Conservation (phyloP, 2,329 filamentous ascomycete genomes). For the Ceratocystis cubensis region DNA sequence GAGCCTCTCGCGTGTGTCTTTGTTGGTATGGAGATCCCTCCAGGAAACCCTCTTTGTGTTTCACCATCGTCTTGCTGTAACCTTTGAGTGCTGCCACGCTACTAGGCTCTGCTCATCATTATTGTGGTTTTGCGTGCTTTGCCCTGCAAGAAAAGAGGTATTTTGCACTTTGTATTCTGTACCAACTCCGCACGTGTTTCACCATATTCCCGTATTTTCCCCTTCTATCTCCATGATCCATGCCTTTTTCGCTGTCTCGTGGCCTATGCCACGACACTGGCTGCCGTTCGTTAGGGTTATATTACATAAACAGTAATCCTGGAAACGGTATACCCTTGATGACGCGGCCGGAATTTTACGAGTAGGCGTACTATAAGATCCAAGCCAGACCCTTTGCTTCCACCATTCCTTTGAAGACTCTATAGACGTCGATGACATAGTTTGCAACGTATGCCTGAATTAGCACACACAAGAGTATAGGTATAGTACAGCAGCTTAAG, state of each 20-base stretch:
- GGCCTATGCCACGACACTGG: background rate
- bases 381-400: too few relatives aligned
- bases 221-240: background rate
- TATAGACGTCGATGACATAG: too few relatives aligned
- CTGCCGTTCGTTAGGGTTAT: background rate
- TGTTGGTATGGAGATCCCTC: background rate
- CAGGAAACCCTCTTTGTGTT: background rate
- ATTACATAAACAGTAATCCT: too few relatives aligned
- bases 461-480: too few relatives aligned
- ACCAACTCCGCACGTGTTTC: background rate
- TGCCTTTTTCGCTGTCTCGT: background rate
- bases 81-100: background rate
- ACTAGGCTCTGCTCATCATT: too few relatives aligned
- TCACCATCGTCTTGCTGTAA: conserved; percentile 1
- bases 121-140: background rate
- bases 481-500: too few relatives aligned
- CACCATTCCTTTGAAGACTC: too few relatives aligned
- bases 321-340: too few relatives aligned
- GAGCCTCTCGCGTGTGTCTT: background rate
- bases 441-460: too few relatives aligned
- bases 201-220: background rate
- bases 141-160: background rate
- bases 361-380: too few relatives aligned
- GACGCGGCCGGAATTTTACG: too few relatives aligned
- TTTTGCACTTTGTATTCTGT: background rate